Evolutionary conservation across 495 filamentous ascomycete genomes (phyloP), one percentile per base, ranked within the genome.

Genomic region (Amphirosellinia nigrospora): DNA sequence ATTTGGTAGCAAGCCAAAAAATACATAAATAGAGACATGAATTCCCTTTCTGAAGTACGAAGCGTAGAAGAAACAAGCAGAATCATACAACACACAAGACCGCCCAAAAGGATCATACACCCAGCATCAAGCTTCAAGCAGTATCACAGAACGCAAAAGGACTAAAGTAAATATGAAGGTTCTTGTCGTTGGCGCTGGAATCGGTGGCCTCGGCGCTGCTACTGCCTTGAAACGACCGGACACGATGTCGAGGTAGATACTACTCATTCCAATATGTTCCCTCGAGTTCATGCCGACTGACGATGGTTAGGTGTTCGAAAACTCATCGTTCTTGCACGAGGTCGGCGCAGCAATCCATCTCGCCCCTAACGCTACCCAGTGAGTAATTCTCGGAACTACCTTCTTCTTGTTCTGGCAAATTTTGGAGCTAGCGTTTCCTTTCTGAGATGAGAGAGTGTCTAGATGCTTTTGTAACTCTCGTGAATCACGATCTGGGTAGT

Each of bases 261-360:
- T 34, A 10, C 56, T 58, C 6, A 3, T 64, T 46, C 4, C 23
- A 9, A 16, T 41, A 28, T 45, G 38, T 5, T 64, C 23, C n/a
- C 38, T 9, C 34, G 1, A 23, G 39, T n/a, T 9, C 6, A 16
- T 39, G 15, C 10, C 11, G 34, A 38, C 62, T 64, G 45, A 64
- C 19, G 30, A 10, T 23, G 0, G 19, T 26, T 69, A 83, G 74
- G 83, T 89, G 62, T 79, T 84, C 62, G 86, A 89, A 72, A 83
- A 82, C 43, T 86, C 83, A 2, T 70, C 39, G 1, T 83, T 89
- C 62, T 74, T 82, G 28, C 83, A 79, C 39, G 86, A 89, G 72
- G 78, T 86, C 7, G 87, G 87, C 16, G 87, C 86, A n/a, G 86
- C 85, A n/a, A 83, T 87, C 48, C 77, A 82, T 32, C 66, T 86